These are phyloP conservation scores for Podosphaera xanthii DNA, from an alignment of 2,329 filamentous ascomycete species.

Conservation along the genomic window DNA sequence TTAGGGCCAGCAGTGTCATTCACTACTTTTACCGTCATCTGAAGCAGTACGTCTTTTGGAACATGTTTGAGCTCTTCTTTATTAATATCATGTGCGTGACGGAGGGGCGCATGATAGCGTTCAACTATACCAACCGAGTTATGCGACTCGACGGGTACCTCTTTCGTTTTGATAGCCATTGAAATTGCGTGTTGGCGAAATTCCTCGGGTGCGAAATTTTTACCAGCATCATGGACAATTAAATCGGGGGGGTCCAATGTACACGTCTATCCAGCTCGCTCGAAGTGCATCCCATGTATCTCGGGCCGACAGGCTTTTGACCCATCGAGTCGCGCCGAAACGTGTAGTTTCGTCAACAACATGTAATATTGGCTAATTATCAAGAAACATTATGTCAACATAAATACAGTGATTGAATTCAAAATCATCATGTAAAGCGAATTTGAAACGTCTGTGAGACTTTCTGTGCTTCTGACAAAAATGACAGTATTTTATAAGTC, in stretches of 20 bases:
- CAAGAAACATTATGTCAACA: conserved; percentile 3
- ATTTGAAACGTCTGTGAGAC: not conserved
- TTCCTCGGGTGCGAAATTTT: conserved; percentile 2
- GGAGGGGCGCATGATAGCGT: conserved; percentile 1
- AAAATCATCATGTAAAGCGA: not conserved
- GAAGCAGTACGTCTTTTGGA: not conserved
- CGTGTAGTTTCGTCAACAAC: not conserved
- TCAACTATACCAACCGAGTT: conserved; percentile 1
- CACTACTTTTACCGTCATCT: not conserved
- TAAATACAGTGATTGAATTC: conserved; percentile 2
- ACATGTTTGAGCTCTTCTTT: not conserved
- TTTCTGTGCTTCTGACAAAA: not conserved
- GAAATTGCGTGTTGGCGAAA: not conserved
- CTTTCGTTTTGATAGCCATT: not conserved
- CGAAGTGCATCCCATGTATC: conserved; percentile 1
- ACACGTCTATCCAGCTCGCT: not conserved
- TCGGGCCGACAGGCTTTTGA: not conserved
- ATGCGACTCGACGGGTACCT: not conserved
- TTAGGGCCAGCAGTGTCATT: not conserved
- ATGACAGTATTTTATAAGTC: not conserved
- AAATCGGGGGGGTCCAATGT: not conserved
- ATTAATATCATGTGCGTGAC: not conserved
- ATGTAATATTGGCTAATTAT: conserved; percentile 1
- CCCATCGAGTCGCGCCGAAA: conserved; percentile 1
- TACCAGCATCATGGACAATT: not conserved